A percentile compares a stretch with the other conserved stretches of the same genome.
phyloP scores from a whole-genome alignment of 1,139 yeast species.

The Hanseniaspora gamundiae region DNA sequence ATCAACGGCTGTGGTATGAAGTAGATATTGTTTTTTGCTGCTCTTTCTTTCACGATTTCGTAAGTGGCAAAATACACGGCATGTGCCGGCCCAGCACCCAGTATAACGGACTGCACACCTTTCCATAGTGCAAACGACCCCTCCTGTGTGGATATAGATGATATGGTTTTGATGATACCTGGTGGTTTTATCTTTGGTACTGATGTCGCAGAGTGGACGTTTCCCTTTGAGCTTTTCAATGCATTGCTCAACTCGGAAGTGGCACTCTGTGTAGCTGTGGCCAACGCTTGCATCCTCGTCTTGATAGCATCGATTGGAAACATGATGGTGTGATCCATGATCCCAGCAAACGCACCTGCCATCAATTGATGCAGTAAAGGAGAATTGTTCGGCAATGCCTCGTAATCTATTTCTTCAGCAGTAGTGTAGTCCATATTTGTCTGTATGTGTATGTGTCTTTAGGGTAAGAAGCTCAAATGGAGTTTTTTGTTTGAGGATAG shows the following conservation, averaged over 20 bases:
- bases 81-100: slow-evolving; percentile 99
- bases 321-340: slow-evolving; percentile 97
- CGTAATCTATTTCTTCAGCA: slow-evolving; percentile 55
- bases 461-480: too few species aligned
- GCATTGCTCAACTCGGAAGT: slow-evolving; percentile 9
- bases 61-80: slow-evolving; percentile 96
- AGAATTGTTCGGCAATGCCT: slow-evolving; percentile 81
- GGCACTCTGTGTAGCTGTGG: slow-evolving; percentile 9
- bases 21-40: slow-evolving; percentile 2
- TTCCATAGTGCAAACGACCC: slow-evolving; percentile 88
- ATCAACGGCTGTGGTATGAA: slow-evolving; percentile 38
- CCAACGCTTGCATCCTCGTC: slow-evolving; percentile 84
- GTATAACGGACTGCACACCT: slow-evolving; percentile 83
- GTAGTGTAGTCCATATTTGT: slow-evolving; percentile 1
- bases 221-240: slow-evolving; percentile 7
- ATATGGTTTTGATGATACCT: slow-evolving; percentile 44
- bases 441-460: neutral
- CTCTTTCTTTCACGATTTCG: slow-evolving; percentile 62
- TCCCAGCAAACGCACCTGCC: slow-evolving; percentile 98
- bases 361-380: slow-evolving; percentile 68
- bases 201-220: slow-evolving; percentile 16
- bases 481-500: neutral
- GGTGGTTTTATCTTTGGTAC: slow-evolving; percentile 23
- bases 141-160: slow-evolving; percentile 73
- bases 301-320: slow-evolving; percentile 91